phyloP scores from a whole-genome alignment of 2,329 filamentous ascomycete genomes.

The Xylaria sp. region DNA sequence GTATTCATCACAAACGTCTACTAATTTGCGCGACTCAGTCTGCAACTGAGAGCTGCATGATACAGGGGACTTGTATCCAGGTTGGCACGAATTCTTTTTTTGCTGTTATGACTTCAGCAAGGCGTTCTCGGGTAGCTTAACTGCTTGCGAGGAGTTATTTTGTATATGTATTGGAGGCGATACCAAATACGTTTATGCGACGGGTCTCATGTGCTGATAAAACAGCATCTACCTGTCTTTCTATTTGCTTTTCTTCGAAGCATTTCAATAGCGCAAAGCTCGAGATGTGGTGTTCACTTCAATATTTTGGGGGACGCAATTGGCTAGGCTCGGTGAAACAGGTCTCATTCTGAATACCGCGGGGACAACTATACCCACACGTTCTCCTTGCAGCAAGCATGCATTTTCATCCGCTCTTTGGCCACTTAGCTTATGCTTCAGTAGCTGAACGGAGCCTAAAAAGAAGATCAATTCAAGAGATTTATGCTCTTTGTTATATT shows the following conservation, averaged over 20 bases:
- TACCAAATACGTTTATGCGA: background rate
- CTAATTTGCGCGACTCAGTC: slow-evolving; percentile 26
- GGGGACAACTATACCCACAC: too few relatives aligned
- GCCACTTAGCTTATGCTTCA: background rate
- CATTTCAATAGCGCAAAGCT: slow-evolving; percentile 6
- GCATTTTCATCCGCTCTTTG: too few relatives aligned
- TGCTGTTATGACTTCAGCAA: slow-evolving; percentile 11
- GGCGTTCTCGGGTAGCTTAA: slow-evolving; percentile 16
- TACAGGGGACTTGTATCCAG: background rate
- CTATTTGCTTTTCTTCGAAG: slow-evolving; percentile 1
- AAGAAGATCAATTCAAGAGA: too few relatives aligned
- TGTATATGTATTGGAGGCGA: background rate
- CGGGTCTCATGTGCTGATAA: background rate
- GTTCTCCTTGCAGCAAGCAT: too few relatives aligned
- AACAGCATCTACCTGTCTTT: background rate
- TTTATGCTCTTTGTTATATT: too few relatives aligned
- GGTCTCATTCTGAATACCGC: background rate
- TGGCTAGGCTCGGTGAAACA: too few relatives aligned
- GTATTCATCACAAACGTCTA: slow-evolving; percentile 15
- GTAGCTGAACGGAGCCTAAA: too few relatives aligned
- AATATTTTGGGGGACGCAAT: background rate
- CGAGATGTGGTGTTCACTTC: background rate
- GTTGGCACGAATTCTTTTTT: slow-evolving; percentile 2
- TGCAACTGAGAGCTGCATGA: background rate
- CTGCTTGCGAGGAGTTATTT: background rate